Conservation (phyloP, 371 early-diverging fungal species). For the Batkoa obscura region DNA sequence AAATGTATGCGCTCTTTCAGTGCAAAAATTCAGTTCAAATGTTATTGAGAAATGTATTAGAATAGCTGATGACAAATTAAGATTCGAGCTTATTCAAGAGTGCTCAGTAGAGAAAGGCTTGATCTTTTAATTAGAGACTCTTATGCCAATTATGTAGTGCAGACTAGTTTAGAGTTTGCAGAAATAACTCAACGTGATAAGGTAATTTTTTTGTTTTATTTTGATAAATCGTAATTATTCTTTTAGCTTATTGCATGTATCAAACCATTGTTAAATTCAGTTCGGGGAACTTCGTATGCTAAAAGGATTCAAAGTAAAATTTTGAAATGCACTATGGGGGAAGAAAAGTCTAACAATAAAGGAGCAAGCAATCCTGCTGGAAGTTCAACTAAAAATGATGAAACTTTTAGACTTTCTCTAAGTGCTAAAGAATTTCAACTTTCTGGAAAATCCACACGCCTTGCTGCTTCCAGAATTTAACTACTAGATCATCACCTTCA, state of each 20-base stretch:
- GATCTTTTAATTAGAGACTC: constrained; percentile 67
- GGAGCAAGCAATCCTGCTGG: too few species aligned
- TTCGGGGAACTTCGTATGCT: not conserved
- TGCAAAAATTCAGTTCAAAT: constrained; percentile 83
- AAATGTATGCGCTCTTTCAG: constrained; percentile 58
- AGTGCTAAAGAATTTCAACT: too few species aligned
- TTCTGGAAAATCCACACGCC: too few species aligned
- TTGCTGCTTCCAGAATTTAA: too few species aligned
- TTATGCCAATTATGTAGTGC: constrained; percentile 81
- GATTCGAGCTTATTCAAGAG: constrained; percentile 47
- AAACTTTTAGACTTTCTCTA: too few species aligned
- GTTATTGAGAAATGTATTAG: constrained; percentile 89
- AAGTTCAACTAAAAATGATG: too few species aligned
- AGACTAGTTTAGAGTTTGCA: constrained; percentile 73
- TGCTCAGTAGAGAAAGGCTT: constrained; percentile 39
- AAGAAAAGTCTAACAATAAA: too few species aligned
- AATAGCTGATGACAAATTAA: constrained; percentile 44
- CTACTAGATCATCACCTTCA: too few species aligned
- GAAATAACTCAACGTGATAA: constrained; percentile 44
- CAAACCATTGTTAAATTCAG: not conserved
- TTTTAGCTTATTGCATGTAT: constrained; percentile 8
- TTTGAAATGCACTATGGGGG: too few species aligned
- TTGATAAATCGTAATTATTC: not conserved
- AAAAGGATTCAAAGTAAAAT: not conserved
- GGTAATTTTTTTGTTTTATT: not conserved